Evolutionary conservation across 164 flowering plant species (phyloP).

Genomic region (Annona squamosa): DNA sequence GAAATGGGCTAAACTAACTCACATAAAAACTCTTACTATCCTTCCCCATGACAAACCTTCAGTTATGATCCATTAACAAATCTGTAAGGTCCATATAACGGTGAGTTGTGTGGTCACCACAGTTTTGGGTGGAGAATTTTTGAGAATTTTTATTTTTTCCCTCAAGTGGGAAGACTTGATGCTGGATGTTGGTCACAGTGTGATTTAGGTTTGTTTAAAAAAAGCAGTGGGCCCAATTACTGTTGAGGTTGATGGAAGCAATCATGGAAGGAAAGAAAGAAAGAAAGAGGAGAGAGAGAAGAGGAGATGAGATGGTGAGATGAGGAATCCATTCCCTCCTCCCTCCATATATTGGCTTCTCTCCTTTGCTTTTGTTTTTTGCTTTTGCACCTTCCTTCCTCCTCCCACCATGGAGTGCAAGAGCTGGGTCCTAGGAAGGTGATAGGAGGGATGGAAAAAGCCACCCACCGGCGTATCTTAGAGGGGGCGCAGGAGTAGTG

Average conservation of each 20-base stretch:
- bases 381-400: not conserved
- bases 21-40: too few relatives aligned
- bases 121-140: too few relatives aligned
- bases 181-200: not conserved
- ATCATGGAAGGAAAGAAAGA: conserved; percentile 19
- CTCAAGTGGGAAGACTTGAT: too few relatives aligned
- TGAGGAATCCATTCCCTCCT: conserved; percentile 13
- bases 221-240: conserved; percentile 12
- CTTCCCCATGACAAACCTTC: too few relatives aligned
- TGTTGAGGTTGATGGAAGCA: conserved; percentile 31
- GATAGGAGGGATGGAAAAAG: conserved; percentile 3
- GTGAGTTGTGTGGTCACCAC: too few relatives aligned
- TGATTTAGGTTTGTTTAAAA: conserved; percentile 17
- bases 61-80: too few relatives aligned
- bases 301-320: conserved; percentile 6
- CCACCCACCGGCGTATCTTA: not conserved
- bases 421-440: not conserved
- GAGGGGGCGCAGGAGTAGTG: not conserved
- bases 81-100: too few relatives aligned
- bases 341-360: conserved; percentile 6
- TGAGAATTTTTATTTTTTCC: too few relatives aligned
- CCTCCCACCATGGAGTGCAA: not conserved
- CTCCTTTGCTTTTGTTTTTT: not conserved
- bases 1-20: too few relatives aligned
- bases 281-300: conserved; percentile 10